Evolutionary conservation across 768 basidiomycete genomes (phyloP).

Genomic region (Podaxis sp.): DNA sequence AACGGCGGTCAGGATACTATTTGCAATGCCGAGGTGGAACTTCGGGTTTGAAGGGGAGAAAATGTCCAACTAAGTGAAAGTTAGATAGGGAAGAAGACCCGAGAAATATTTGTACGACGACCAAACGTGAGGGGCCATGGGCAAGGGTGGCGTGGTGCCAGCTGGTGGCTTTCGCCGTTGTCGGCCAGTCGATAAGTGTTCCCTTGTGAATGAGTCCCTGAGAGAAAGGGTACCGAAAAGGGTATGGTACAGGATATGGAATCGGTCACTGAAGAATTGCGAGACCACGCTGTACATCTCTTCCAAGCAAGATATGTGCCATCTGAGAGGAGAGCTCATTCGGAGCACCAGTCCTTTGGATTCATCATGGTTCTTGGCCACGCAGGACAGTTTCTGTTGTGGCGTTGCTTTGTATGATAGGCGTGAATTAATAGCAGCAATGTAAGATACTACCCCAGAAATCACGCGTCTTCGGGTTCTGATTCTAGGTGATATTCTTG

Average conservation of each 20-base stretch:
- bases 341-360: neutral
- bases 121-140: slow-evolving; percentile 3
- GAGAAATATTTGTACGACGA: neutral
- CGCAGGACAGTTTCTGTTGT: slow-evolving; percentile 3
- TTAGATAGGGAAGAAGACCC: slow-evolving; percentile 13
- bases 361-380: neutral
- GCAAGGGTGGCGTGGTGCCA: neutral
- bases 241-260: neutral
- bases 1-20: slow-evolving; percentile 5
- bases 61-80: neutral
- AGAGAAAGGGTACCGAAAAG: neutral
- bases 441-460: neutral
- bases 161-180: neutral
- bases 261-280: too few species aligned
- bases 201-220: neutral
- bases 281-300: neutral
- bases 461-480: neutral
- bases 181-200: neutral
- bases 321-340: neutral
- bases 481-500: neutral
- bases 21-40: neutral
- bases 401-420: slow-evolving; percentile 1
- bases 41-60: slow-evolving; percentile 2
- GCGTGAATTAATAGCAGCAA: neutral
- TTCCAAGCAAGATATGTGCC: neutral